Percentiles rank a stretch among this genome's conserved stretches.
Evolutionary conservation across 73 alveolate species (phyloP).

Genomic region (Paramecium octaurelia): DNA sequence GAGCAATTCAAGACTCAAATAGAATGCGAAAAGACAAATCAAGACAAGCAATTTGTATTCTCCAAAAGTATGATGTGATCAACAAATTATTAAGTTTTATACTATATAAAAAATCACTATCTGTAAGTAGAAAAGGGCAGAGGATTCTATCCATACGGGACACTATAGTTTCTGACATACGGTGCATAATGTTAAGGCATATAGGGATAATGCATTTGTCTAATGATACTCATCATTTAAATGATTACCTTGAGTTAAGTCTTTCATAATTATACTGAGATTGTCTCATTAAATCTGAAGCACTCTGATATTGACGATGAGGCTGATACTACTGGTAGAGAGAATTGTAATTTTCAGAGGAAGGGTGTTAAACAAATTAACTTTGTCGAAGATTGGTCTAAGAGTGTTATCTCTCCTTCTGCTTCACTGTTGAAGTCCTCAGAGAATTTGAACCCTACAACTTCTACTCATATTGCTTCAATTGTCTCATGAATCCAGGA

Average conservation of each 20-base stretch:
- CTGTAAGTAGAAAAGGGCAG: not conserved
- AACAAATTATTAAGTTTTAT: not conserved
- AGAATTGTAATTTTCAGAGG: not conserved
- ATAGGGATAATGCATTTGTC: not conserved
- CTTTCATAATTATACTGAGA: not conserved
- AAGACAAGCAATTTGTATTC: not conserved
- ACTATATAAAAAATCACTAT: not conserved
- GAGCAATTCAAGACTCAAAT: not conserved
- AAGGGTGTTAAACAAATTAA: not conserved
- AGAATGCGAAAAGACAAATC: not conserved
- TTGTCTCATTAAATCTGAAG: slow-evolving; percentile 1
- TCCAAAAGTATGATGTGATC: not conserved
- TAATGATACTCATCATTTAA: not conserved
- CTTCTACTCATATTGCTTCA: slow-evolving; percentile 55
- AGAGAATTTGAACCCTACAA: slow-evolving; percentile 1
- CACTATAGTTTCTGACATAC: not conserved
- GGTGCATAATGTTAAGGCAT: slow-evolving; percentile 34
- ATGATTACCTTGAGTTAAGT: slow-evolving; percentile 1
- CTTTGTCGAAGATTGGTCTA: not conserved
- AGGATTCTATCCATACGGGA: not conserved
- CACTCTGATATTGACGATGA: not conserved
- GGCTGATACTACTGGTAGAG: not conserved
- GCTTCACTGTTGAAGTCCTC: not conserved
- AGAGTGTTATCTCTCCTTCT: not conserved
- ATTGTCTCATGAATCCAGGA: slow-evolving; percentile 59